These are phyloP conservation scores for Populus hybrid DNA, from an alignment of 441 rosid species.

Conservation along the genomic window DNA sequence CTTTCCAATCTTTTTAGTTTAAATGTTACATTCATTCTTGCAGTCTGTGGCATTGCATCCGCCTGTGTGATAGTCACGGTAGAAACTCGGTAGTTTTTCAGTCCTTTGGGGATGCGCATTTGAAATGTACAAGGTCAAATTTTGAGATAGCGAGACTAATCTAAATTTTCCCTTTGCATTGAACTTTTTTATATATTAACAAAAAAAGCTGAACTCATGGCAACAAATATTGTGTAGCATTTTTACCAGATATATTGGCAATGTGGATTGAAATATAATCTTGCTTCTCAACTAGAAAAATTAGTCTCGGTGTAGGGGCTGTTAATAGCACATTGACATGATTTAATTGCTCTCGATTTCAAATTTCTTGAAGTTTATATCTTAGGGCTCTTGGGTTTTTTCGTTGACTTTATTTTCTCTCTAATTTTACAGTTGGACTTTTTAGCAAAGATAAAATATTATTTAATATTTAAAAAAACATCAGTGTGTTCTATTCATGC, in stretches of 20 bases:
- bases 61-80: slow-evolving; percentile 9
- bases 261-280: neutral
- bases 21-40: slow-evolving; percentile 34
- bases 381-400: neutral
- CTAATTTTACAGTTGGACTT: too few relatives aligned
- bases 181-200: neutral
- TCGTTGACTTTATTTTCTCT: neutral
- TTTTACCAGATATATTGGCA: neutral
- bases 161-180: neutral
- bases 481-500: neutral
- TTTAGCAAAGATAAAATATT: neutral
- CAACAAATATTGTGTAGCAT: neutral
- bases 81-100: slow-evolving; percentile 15
- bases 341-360: neutral
- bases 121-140: neutral
- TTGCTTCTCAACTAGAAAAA: neutral
- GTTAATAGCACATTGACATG: neutral
- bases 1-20: slow-evolving; percentile 18
- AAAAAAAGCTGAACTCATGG: neutral
- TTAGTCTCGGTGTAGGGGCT: neutral
- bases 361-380: neutral
- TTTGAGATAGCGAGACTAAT: neutral
- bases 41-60: slow-evolving; percentile 12
- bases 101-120: slow-evolving; percentile 22
- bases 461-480: too few relatives aligned